phyloP scores from a whole-genome alignment of 2,329 filamentous ascomycete species.

The Tolypocladium tundrense region DNA sequence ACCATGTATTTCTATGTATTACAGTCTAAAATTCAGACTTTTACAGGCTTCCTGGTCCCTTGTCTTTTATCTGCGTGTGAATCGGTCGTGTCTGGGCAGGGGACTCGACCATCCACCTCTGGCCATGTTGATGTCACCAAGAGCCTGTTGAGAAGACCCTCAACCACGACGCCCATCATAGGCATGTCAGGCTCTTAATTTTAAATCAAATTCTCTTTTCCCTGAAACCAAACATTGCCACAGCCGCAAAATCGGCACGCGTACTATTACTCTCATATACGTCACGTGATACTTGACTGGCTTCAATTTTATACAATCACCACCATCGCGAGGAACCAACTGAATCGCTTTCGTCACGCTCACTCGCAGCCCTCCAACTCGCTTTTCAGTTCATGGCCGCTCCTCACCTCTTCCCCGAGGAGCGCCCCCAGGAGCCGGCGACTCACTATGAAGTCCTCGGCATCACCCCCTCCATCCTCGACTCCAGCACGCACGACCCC shows the following conservation, averaged over 20 bases:
- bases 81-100: background rate
- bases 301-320: background rate
- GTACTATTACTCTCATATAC: background rate
- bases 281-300: background rate
- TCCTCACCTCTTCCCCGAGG: constrained; percentile 2
- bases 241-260: background rate
- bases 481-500: constrained; percentile 28
- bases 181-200: background rate
- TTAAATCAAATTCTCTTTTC: background rate
- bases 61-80: background rate
- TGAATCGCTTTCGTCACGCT: background rate
- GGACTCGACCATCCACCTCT: background rate
- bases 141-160: background rate
- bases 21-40: constrained; percentile 5
- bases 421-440: constrained; percentile 10
- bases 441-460: constrained; percentile 53
- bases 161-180: too few relatives aligned
- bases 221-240: background rate
- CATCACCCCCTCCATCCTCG: constrained; percentile 38
- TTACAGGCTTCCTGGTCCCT: background rate
- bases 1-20: constrained; percentile 22
- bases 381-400: background rate
- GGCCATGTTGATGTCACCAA: too few relatives aligned
- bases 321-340: background rate
- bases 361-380: background rate